These are phyloP conservation scores for Durotheca rogersii DNA, from an alignment of 495 filamentous ascomycete species.

Conservation along the genomic window DNA sequence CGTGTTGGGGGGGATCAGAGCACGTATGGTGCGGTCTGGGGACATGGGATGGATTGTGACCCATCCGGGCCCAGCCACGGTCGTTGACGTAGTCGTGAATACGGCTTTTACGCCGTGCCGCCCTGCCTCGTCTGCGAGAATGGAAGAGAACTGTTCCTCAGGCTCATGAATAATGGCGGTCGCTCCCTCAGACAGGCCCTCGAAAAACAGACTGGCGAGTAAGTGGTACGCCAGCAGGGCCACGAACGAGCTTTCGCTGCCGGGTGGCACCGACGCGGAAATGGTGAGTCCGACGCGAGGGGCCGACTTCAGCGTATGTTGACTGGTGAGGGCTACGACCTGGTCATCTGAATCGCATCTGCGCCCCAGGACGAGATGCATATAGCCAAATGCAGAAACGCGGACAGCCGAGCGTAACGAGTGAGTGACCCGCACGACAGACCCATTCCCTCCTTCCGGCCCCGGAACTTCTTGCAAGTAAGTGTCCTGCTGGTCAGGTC, in stretches of 20 bases:
- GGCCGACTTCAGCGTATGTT: background rate
- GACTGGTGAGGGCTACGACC: background rate
- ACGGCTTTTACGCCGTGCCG: background rate
- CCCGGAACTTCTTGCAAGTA: background rate
- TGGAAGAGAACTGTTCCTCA: background rate
- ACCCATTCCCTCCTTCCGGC: background rate
- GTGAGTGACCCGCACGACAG: background rate
- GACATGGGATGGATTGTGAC: background rate
- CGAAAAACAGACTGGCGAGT: background rate
- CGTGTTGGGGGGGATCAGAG: background rate
- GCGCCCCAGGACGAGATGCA: constrained; percentile 5
- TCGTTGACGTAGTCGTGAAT: no score
- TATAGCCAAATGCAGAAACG: background rate
- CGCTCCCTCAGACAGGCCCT: background rate
- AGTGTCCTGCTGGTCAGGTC: background rate
- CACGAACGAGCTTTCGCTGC: background rate
- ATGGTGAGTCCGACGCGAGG: background rate
- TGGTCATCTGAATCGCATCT: background rate
- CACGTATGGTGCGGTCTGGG: background rate
- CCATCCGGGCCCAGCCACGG: no score
- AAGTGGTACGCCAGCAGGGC: background rate
- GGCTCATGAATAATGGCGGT: constrained; percentile 2
- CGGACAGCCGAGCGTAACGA: constrained; percentile 1
- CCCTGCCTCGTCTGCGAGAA: background rate
- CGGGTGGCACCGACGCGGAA: background rate